phyloP scores from a whole-genome alignment of 495 filamentous ascomycete species.

The Lophiostoma macrostomum region DNA sequence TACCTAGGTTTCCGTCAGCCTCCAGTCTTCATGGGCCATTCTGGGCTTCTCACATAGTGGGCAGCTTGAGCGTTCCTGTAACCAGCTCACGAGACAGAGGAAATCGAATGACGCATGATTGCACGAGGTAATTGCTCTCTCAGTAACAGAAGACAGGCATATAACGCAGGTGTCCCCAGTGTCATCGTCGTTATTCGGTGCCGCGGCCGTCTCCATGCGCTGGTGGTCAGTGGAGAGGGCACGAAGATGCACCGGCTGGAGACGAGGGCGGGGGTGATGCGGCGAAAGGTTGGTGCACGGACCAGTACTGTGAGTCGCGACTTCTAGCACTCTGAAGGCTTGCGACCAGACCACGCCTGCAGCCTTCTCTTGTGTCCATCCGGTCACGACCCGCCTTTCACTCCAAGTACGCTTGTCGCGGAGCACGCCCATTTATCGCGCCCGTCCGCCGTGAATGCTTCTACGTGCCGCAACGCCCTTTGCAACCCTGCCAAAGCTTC shows the following conservation, averaged over 20 bases:
- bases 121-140: slow-evolving; percentile 73
- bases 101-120: slow-evolving; percentile 79
- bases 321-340: not conserved
- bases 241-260: not conserved
- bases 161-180: slow-evolving; percentile 54
- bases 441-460: slow-evolving; percentile 7
- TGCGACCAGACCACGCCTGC: too few relatives aligned
- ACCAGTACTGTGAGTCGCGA: not conserved
- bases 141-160: slow-evolving; percentile 72
- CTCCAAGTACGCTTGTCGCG: too few relatives aligned
- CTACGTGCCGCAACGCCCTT: not conserved
- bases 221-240: not conserved
- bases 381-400: too few relatives aligned
- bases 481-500: not conserved
- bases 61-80: slow-evolving; percentile 68
- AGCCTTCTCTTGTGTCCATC: not conserved
- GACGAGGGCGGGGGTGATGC: not conserved
- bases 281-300: not conserved
- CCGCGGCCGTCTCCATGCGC: slow-evolving; percentile 20
- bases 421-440: too few relatives aligned
- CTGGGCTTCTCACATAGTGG: slow-evolving; percentile 68
- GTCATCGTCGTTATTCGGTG: slow-evolving; percentile 1
- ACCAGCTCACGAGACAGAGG: slow-evolving; percentile 78
- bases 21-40: too few relatives aligned
- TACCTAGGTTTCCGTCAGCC: too few relatives aligned